phyloP scores from a whole-genome alignment of 1,284 basidiomycete species.

The Cerrena zonata region DNA sequence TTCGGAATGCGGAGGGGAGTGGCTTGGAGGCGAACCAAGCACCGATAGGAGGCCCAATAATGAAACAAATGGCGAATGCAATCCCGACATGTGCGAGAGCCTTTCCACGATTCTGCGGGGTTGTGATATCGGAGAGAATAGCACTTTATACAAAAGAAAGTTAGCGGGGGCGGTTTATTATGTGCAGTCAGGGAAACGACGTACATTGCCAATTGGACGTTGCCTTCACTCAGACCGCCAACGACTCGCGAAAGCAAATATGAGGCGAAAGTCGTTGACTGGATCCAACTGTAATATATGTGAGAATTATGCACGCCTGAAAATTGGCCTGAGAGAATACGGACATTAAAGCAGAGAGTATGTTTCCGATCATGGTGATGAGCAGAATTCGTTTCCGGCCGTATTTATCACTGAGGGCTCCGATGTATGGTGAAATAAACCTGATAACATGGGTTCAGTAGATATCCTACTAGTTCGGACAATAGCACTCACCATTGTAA shows the following conservation, averaged over 20 bases:
- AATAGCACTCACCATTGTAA: constrained; percentile 53
- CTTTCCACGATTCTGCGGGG: constrained; percentile 69
- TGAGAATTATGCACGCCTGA: neutral
- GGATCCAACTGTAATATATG: constrained; percentile 62
- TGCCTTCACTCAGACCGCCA: constrained; percentile 85
- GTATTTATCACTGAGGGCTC: constrained; percentile 77
- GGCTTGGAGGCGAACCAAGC: constrained; percentile 74
- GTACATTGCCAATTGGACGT: constrained; percentile 76
- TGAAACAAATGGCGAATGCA: constrained; percentile 88
- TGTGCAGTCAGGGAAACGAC: constrained; percentile 20
- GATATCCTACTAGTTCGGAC: neutral
- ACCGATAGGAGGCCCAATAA: constrained; percentile 78
- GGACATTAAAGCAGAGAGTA: constrained; percentile 75
- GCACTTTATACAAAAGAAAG: constrained; percentile 44
- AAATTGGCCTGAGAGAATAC: constrained; percentile 24
- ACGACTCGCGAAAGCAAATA: constrained; percentile 86
- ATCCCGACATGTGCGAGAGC: constrained; percentile 88
- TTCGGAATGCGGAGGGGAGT: constrained; percentile 50
- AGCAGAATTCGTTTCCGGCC: constrained; percentile 79
- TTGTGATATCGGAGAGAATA: constrained; percentile 83
- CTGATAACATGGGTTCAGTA: constrained; percentile 26
- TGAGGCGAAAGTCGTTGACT: constrained; percentile 79
- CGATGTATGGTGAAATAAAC: constrained; percentile 79
- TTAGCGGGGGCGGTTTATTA: constrained; percentile 6
- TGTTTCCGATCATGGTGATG: constrained; percentile 85